Evolutionary conservation across 176 grass and related monocot species (phyloP).

Genomic region (Neostapfia colusana): DNA sequence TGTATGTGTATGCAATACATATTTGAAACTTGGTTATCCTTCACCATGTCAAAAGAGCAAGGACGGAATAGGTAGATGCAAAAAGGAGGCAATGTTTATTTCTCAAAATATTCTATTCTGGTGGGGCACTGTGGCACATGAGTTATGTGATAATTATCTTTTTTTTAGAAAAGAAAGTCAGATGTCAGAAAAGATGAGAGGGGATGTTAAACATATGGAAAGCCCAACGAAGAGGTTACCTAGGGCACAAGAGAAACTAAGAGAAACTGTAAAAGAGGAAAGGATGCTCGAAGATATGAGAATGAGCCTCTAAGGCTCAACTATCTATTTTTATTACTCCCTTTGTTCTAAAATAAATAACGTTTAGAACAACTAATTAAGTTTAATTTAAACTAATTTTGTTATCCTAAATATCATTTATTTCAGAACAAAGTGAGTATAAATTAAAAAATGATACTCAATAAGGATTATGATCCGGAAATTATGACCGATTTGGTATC

Average conservation of each 20-base stretch:
- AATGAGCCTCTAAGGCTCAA: neutral
- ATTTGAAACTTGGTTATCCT: too few relatives aligned
- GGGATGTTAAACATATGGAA: neutral
- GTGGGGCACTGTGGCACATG: neutral
- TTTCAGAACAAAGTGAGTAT: too few relatives aligned
- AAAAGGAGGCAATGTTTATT: slow-evolving; percentile 2
- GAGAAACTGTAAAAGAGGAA: slow-evolving; percentile 13
- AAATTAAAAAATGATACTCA: slow-evolving; percentile 30
- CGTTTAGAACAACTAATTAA: too few relatives aligned
- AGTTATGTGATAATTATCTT: slow-evolving; percentile 5
- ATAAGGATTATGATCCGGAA: slow-evolving; percentile 14
- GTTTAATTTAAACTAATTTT: too few relatives aligned
- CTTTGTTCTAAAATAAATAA: too few relatives aligned
- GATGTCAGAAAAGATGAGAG: neutral
- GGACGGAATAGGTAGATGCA: slow-evolving; percentile 14
- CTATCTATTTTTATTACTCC: neutral
- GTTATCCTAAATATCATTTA: too few relatives aligned
- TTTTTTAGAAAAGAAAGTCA: slow-evolving; percentile 36
- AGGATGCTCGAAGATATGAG: neutral
- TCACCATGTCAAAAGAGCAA: neutral
- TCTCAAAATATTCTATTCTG: slow-evolving; percentile 16
- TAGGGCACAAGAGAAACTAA: neutral
- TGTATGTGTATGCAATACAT: too few relatives aligned
- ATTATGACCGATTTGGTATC: slow-evolving; percentile 9
- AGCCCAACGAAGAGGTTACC: neutral